Evolutionary conservation across 345 rosid species (phyloP).

Genomic region (Turritis glabra): DNA sequence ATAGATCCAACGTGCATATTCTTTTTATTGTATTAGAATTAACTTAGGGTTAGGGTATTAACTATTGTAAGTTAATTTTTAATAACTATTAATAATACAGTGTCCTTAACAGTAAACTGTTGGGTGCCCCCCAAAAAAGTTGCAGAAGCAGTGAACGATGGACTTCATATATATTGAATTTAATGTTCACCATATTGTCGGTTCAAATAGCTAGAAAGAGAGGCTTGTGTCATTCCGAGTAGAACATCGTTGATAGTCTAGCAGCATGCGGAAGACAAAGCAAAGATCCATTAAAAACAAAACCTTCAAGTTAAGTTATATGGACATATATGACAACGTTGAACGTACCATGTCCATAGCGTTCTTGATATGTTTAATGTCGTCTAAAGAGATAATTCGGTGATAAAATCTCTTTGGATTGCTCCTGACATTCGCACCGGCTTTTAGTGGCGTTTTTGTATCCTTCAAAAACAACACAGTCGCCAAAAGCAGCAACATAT

Average conservation of each 20-base stretch:
- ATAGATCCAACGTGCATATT: neutral
- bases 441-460: slow-evolving; percentile 55
- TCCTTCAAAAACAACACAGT: slow-evolving; percentile 51
- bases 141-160: no score
- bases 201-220: slow-evolving; percentile 55
- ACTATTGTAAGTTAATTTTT: neutral
- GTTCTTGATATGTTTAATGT: slow-evolving; percentile 48
- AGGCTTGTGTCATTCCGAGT: slow-evolving; percentile 65
- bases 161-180: slow-evolving; percentile 4
- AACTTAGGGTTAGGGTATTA: neutral
- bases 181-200: neutral
- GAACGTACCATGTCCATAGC: slow-evolving; percentile 37
- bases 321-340: neutral
- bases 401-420: slow-evolving; percentile 48
- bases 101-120: no score
- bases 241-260: slow-evolving; percentile 78
- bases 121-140: no score
- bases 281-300: slow-evolving; percentile 11
- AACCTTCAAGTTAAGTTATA: neutral
- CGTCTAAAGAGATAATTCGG: slow-evolving; percentile 49
- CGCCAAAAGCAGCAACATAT: slow-evolving; percentile 42
- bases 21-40: neutral
- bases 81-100: neutral
- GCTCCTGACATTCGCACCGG: slow-evolving; percentile 7
- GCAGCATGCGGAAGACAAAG: neutral